A percentile compares a stretch with the other conserved stretches of the same genome.
phyloP scores from a whole-genome alignment of 73 alveolate genomes.

The Paramecium biaurelia region DNA sequence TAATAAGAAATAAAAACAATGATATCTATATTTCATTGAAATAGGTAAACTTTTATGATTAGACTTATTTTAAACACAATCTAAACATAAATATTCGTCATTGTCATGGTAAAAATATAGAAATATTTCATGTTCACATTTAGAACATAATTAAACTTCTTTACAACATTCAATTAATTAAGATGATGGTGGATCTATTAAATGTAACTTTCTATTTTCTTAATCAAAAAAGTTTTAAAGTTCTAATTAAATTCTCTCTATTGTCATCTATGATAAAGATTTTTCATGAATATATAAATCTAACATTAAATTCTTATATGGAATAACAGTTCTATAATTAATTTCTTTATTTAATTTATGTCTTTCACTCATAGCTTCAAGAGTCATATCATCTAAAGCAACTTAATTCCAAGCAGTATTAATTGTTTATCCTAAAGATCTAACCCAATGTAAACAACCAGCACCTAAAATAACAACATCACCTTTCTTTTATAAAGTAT shows the following conservation, averaged over 20 bases:
- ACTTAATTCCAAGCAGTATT: conserved; percentile 83
- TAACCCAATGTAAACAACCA: conserved; percentile 83
- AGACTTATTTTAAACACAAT: background rate
- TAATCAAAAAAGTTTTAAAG: background rate
- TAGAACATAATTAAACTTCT: conserved; percentile 18
- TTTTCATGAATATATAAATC: conserved; percentile 70
- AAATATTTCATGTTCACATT: conserved; percentile 19
- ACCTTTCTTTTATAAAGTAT: conserved; percentile 63
- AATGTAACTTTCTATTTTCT: background rate
- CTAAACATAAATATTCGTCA: conserved; percentile 2
- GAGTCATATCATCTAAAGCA: conserved; percentile 46
- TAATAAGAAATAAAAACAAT: background rate
- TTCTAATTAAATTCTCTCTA: background rate
- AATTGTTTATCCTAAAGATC: conserved; percentile 66
- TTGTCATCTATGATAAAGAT: background rate
- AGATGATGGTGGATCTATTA: background rate
- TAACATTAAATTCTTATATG: conserved; percentile 58
- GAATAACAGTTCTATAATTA: conserved; percentile 60
- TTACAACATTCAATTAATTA: background rate
- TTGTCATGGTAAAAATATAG: background rate
- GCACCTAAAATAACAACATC: conserved; percentile 74
- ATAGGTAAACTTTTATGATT: background rate
- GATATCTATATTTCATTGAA: background rate
- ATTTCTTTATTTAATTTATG: conserved; percentile 62
- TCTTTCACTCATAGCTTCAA: conserved; percentile 66